Conservation (phyloP, 2,329 filamentous ascomycete genomes). For the Lecanoromycetidae sp. region DNA sequence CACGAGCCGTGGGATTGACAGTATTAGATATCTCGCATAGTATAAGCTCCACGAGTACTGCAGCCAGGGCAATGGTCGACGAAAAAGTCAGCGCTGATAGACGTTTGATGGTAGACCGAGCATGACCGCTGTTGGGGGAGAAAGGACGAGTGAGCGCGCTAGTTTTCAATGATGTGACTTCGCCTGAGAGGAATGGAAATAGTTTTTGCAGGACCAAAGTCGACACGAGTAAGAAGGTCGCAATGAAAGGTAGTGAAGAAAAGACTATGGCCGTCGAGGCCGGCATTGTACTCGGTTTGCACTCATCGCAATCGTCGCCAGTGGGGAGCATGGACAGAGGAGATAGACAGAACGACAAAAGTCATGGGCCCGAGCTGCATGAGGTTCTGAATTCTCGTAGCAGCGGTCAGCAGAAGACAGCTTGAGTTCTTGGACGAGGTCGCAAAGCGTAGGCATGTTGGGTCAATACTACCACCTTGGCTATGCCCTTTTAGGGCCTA, state of each 20-base stretch:
- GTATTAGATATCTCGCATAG: slow-evolving; percentile 73
- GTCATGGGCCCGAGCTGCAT: neutral
- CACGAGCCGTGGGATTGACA: slow-evolving; percentile 54
- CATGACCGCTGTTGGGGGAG: slow-evolving; percentile 12
- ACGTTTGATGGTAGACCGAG: slow-evolving; percentile 20
- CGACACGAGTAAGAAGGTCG: slow-evolving; percentile 55
- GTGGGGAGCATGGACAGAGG: slow-evolving; percentile 15
- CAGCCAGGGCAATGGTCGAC: slow-evolving; percentile 62
- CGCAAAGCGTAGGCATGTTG: too few species aligned
- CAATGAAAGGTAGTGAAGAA: slow-evolving; percentile 55
- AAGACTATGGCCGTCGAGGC: slow-evolving; percentile 32
- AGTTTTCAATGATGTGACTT: slow-evolving; percentile 25
- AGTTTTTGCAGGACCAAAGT: slow-evolving; percentile 54
- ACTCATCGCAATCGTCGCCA: slow-evolving; percentile 23
- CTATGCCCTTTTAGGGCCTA: too few species aligned
- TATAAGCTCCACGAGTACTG: slow-evolving; percentile 67
- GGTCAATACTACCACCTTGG: too few species aligned
- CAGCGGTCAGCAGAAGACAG: too few species aligned
- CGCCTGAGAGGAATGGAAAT: slow-evolving; percentile 57
- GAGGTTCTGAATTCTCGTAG: neutral
- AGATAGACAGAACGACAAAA: neutral
- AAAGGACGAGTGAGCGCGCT: slow-evolving; percentile 9
- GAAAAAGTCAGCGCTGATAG: slow-evolving; percentile 50
- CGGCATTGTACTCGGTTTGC: slow-evolving; percentile 19
- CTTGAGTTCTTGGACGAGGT: too few species aligned